Percentiles rank a stretch among this genome's conserved stretches.
Evolutionary conservation across 352 stramenopile species (phyloP).

Genomic region (Thalassiosira ordinaria): DNA sequence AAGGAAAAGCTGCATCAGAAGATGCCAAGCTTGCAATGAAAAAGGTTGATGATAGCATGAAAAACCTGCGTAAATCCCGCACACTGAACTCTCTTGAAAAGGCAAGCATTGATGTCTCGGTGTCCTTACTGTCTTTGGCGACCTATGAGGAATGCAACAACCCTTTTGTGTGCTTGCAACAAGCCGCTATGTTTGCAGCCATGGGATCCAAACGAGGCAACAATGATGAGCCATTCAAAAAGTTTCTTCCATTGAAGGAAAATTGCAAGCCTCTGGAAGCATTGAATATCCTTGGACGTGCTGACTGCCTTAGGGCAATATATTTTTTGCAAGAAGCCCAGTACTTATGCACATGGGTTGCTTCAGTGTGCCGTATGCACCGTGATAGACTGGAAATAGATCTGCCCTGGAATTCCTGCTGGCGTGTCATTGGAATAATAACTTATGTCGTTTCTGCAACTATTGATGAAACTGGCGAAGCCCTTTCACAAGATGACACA

Average conservation of each 20-base stretch:
- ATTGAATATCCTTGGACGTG: conserved; percentile 77
- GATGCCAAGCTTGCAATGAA: conserved; percentile 62
- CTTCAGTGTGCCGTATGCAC: conserved; percentile 64
- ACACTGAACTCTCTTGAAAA: conserved; percentile 70
- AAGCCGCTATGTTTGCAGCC: conserved; percentile 83
- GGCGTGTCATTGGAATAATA: conserved; percentile 68
- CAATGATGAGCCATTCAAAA: conserved; percentile 74
- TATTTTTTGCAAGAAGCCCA: conserved; percentile 80
- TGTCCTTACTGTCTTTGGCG: conserved; percentile 70
- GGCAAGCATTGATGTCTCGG: conserved; percentile 70
- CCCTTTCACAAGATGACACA: conserved; percentile 22
- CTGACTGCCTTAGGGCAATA: conserved; percentile 80
- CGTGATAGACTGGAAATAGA: conserved; percentile 38
- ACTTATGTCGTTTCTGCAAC: conserved; percentile 67
- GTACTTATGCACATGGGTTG: conserved; percentile 80
- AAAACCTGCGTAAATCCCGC: conserved; percentile 67
- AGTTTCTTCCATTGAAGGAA: conserved; percentile 58
- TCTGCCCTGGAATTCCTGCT: conserved; percentile 64
- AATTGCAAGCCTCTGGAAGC: conserved; percentile 70
- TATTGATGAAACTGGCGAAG: conserved; percentile 56
- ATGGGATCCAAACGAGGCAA: conserved; percentile 75
- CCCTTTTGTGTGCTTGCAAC: conserved; percentile 79
- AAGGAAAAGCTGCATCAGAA: conserved; percentile 1
- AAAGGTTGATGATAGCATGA: conserved; percentile 65
- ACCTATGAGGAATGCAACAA: conserved; percentile 66